Evolutionary conservation across 805 yeast genomes (phyloP).

Genomic region (Wickerhamomyces subpelliculosus): DNA sequence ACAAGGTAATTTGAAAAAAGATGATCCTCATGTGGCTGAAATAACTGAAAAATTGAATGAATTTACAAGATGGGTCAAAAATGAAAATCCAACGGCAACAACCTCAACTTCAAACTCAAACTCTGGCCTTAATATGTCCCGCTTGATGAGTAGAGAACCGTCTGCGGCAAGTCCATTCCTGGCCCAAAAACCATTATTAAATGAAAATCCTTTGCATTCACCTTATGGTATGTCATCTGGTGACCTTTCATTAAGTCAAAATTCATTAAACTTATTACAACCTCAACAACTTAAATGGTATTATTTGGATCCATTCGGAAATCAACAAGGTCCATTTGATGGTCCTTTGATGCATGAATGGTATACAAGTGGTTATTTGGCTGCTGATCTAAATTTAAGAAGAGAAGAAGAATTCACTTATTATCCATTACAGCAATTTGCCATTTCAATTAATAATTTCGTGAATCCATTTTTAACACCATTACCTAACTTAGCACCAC

Average conservation of each 20-base stretch:
- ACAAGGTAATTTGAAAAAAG: conserved; percentile 5
- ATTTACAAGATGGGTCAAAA: conserved; percentile 15
- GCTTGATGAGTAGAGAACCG: no score
- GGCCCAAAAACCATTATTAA: conserved; percentile 5
- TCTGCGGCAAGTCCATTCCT: background rate
- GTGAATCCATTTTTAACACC: conserved; percentile 59
- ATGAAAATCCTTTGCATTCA: background rate
- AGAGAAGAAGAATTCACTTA: conserved; percentile 49
- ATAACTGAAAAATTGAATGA: conserved; percentile 12
- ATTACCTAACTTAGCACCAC: conserved; percentile 24
- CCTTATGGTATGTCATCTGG: background rate
- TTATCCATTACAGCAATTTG: conserved; percentile 46
- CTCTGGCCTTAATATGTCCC: conserved; percentile 5
- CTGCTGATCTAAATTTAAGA: conserved; percentile 45
- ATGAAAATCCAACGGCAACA: conserved; percentile 5
- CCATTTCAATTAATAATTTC: conserved; percentile 39
- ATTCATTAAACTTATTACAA: conserved; percentile 16
- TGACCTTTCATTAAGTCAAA: conserved; percentile 3
- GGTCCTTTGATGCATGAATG: conserved; percentile 74
- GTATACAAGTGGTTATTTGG: conserved; percentile 56
- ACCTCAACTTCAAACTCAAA: background rate
- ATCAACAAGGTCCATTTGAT: conserved; percentile 76
- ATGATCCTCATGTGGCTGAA: conserved; percentile 6
- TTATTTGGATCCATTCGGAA: conserved; percentile 64
- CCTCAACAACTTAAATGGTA: conserved; percentile 54